A percentile compares a stretch with the other conserved stretches of the same genome.
phyloP scores from a whole-genome alignment of 2,329 filamentous ascomycete genomes.

The Apiospora marii region DNA sequence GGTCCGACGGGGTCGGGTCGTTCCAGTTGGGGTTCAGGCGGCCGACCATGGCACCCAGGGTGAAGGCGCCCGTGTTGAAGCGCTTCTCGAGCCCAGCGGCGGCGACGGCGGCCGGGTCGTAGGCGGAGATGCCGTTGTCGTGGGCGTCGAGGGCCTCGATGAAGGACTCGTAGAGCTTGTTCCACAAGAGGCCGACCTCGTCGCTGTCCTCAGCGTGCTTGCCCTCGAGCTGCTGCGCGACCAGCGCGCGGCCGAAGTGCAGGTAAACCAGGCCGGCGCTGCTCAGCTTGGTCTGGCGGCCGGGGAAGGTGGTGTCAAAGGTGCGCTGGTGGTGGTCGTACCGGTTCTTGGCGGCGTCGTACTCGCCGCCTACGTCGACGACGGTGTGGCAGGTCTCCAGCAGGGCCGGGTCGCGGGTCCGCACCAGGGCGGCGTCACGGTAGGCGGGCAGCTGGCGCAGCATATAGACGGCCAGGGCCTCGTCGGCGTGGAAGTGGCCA shows the following conservation, averaged over 20 bases:
- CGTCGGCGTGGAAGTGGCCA: conserved; percentile 98
- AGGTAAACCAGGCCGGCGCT: conserved; percentile 94
- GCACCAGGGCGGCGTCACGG: conserved; percentile 74
- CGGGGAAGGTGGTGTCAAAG: conserved; percentile 86
- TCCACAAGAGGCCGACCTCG: conserved; percentile 79
- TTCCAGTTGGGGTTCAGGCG: conserved; percentile 85
- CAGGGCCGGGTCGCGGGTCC: conserved; percentile 83
- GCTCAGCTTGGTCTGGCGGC: conserved; percentile 85
- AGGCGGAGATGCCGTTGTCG: conserved; percentile 90
- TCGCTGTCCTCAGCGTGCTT: conserved; percentile 60
- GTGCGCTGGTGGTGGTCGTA: conserved; percentile 98
- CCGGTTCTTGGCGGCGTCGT: conserved; percentile 77
- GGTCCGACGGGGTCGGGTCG: conserved; percentile 63
- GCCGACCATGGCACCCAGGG: conserved; percentile 82
- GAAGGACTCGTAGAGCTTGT: conserved; percentile 92
- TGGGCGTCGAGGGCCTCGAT: conserved; percentile 97
- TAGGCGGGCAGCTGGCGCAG: conserved; percentile 89
- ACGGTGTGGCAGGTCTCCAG: conserved; percentile 90
- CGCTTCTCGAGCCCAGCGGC: conserved; percentile 80
- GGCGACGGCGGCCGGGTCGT: conserved; percentile 74
- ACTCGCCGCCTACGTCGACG: conserved; percentile 96
- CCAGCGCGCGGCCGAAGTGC: conserved; percentile 89
- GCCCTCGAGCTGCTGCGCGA: conserved; percentile 66
- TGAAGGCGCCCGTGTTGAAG: conserved; percentile 84
- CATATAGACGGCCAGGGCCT: conserved; percentile 96